Evolutionary conservation across 305 asterid genomes (phyloP), one percentile per base, ranked within the genome.

Genomic region (Fraxinus latifolia): DNA sequence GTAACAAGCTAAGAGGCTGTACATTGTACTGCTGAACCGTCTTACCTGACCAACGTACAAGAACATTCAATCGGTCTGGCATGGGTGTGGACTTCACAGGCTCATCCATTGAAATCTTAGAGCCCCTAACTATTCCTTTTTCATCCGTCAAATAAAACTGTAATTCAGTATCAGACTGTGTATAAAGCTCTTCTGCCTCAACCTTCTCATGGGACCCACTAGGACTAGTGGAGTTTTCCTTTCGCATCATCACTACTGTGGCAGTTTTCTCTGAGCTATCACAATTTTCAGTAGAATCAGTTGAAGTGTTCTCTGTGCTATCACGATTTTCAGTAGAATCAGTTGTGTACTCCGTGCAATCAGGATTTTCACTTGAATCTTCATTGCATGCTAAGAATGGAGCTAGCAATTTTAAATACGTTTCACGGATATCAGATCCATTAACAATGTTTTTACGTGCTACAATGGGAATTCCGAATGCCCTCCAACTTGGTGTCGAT

Each of bases 391-490:
- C 88, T 86, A 86, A 80, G 91, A 90, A 93, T 39, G 94, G 96
- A 76, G 88, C 84, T 79, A 96, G 87, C 81, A 91, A 80, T 82
- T 89, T 89, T 34, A 76, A 50, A 82, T 94, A 96, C 60, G 88
- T 85, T 81, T 87, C 88, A 58, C 81, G 82, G 79, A 93, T 84
- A 72, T 92, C 95, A 80, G 88, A 89, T 86, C 97, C 97, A 39
- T 85, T 88, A 53, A 88, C 79, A 84, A 92, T 86, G 85, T 82
- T 84, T 82, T 87, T 44, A 74, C 87, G 88, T 47, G 91, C 86
- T 65, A 93, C 89, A 42, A 96, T 84, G 72, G 98, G 99, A 85
- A 94, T 74, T 77, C 99, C 98, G 74, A 93, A 92, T 81, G 93
- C 77, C 89, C 86, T 92, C 95, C 91, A 88, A 71, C 71, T 83